Base-by-base conservation (phyloP, 192 early-diverging fungal species). In the Coemansia sp. region DNA sequence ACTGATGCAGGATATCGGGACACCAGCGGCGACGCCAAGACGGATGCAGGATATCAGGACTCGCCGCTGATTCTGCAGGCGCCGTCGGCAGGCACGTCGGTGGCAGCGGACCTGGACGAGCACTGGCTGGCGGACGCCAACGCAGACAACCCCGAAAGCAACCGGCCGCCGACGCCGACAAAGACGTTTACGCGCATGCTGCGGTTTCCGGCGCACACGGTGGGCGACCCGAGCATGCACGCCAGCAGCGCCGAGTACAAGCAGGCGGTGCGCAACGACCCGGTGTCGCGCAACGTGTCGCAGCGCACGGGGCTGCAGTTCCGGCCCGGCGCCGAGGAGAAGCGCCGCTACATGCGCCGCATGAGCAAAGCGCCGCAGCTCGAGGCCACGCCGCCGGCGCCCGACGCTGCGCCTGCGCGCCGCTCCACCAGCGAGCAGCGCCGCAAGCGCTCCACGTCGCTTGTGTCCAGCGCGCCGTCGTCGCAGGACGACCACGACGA, bases 311-410 rank as follows among this genome's bases (percentile, higher is more conserved):
- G 77, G 0, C 62, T 58, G 51, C 54, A 55, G 51, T 80, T 80
- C 58, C 43, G 48, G 10, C 77, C 70, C 0, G 71, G 77, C 9
- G 60, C 70, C 45, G 77, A 80, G 57, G 77, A 80, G 53, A 64
- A 65, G 60, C 58, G 71, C 12, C 59, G 71, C 22, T 80, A 73
- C 60, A 62, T 60, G 60, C 66, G 66, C 1, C 65, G 77, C 23
- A 57, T 80, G 47, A 73, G 67, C 62, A 65, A 67, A 51, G 77
- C 77, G 19, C 77, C 77, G 54, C 77, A 73, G 71, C 66, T 80
- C n/a, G 54, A 63, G 11, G 54, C 60, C 0, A 19, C 38, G 23
- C 24, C 54, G 8, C 35, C 50, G 19, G 18, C 21, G 3, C 38
- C 45, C 9, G 25, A 10, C 19, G 19, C 5, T 6, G 12, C 5